Evolutionary conservation across 495 filamentous ascomycete species (phyloP), one percentile per base, ranked within the genome.

Genomic region (Evansstolkia leycettana): DNA sequence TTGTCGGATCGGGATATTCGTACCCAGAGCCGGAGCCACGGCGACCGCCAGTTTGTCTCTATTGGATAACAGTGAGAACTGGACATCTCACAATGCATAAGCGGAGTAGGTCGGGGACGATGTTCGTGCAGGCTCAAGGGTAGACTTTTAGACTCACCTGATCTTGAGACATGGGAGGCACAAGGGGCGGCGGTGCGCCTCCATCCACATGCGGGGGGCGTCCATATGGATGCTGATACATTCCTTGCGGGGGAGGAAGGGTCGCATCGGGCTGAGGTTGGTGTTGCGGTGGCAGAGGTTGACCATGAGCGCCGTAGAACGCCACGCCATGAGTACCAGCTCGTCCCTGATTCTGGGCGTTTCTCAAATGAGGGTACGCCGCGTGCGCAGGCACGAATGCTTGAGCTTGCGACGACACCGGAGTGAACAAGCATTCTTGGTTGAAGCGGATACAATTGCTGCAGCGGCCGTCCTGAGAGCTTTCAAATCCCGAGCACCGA

Each of bases 371-470:
- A 19, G 76, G 75, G 40, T 78, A 81, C 33, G 72, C 76, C 14
- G 79, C 72, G 48, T 86, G 83, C 15, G 81, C 82, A 5, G 82
- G 82, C 18, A 87, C 82, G 51, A 88, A 87, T 7, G 82, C 83
- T 54, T 86, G 83, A 17, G 82, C 73, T 54, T 88, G 83, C 2
- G 82, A 81, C 6, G 80, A 84, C 16, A 88, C 82, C 0, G 82
- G 82, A 3, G 81, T 87, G 62, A 88, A 88, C 60, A 88, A 76
- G 59, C 82, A 88, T 52, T 86, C 80, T 55, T 87, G 83, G 38
- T 80, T 78, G 58, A 88, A 88, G 29, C 82, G 72, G 35, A 76
- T 65, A 48, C 82, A 88, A 51, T 88, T 88, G 49, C 68, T 76
- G 62, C 82, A 88, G 28, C 81, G 72, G 32, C 83, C 83, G 52